Percentiles rank a stretch among this genome's conserved stretches.
Evolutionary conservation across 1,284 basidiomycete species (phyloP).

Genomic region (Cryptococcus jaspeensis): DNA sequence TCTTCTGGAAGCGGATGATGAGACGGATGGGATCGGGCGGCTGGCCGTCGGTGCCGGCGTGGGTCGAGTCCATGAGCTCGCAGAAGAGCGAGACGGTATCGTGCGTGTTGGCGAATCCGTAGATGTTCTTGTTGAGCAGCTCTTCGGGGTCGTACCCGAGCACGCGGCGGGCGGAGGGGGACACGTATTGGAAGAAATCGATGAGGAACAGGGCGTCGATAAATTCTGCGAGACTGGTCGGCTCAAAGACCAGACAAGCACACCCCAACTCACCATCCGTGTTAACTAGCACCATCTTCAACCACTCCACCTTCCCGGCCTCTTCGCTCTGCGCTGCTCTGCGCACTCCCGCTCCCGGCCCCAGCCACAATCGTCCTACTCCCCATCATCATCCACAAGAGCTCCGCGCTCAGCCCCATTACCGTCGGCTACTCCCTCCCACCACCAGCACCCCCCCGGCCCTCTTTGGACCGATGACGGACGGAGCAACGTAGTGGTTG

Average conservation of each 20-base stretch:
- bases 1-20: constrained; percentile 70
- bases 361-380: constrained; percentile 21
- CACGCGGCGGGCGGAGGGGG: constrained; percentile 70
- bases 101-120: constrained; percentile 79
- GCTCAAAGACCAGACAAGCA: no score
- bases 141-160: constrained; percentile 80
- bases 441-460: no score
- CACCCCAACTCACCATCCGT: constrained; percentile 48
- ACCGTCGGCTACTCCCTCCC: background rate
- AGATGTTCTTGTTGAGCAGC: constrained; percentile 71
- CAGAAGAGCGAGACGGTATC: constrained; percentile 89
- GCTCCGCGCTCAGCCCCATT: constrained; percentile 31
- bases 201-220: constrained; percentile 88
- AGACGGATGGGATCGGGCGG: constrained; percentile 61
- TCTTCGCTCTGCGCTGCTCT: constrained; percentile 47
- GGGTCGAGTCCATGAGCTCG: constrained; percentile 77
- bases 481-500: no score
- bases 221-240: constrained; percentile 63
- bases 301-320: constrained; percentile 48
- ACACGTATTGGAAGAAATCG: constrained; percentile 86
- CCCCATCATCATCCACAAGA: constrained; percentile 40
- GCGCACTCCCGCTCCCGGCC: constrained; percentile 12
- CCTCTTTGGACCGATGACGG: no score
- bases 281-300: constrained; percentile 66
- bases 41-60: constrained; percentile 41